Percentiles rank a stretch among this genome's conserved stretches.
phyloP scores from a whole-genome alignment of 495 filamentous ascomycete species.

The Podospora pseudopauciseta region DNA sequence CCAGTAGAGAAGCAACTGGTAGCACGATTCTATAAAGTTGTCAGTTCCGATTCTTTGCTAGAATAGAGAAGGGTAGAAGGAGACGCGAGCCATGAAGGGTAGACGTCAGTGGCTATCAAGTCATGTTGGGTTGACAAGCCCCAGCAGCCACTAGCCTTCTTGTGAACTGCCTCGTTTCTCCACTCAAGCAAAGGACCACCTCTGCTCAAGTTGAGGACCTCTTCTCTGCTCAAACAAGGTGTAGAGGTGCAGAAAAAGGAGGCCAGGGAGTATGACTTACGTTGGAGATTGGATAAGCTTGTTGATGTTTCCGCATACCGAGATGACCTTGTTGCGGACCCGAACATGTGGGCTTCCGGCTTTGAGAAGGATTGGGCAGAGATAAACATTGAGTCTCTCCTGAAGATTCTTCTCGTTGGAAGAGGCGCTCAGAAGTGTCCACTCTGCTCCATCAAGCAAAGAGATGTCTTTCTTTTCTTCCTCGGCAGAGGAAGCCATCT shows the following conservation, averaged over 20 bases:
- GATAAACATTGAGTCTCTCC: slow-evolving; percentile 67
- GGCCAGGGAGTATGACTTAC: slow-evolving; percentile 25
- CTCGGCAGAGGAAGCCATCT: slow-evolving; percentile 21
- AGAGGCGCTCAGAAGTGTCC: slow-evolving; percentile 75
- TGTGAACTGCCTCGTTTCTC: not conserved
- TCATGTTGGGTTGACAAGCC: not conserved
- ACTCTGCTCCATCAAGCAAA: slow-evolving; percentile 85
- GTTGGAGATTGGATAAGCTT: slow-evolving; percentile 43
- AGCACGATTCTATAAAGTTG: slow-evolving; percentile 58
- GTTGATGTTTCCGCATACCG: slow-evolving; percentile 63
- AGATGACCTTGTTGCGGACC: slow-evolving; percentile 79
- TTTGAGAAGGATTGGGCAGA: slow-evolving; percentile 81
- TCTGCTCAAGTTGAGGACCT: too few species aligned
- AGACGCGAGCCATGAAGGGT: not conserved
- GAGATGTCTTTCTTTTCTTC: slow-evolving; percentile 72
- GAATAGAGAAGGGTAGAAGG: not conserved
- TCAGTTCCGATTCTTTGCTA: slow-evolving; percentile 9
- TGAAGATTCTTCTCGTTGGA: slow-evolving; percentile 80
- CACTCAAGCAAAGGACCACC: not conserved
- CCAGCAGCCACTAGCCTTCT: not conserved
- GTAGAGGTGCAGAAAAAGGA: not conserved
- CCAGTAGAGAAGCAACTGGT: slow-evolving; percentile 75
- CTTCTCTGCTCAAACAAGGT: too few species aligned
- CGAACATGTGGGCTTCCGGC: slow-evolving; percentile 71
- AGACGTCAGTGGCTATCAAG: not conserved